Evolutionary conservation across 2,329 filamentous ascomycete genomes (phyloP), one percentile per base, ranked within the genome.

Genomic region (Penicillium sp.): DNA sequence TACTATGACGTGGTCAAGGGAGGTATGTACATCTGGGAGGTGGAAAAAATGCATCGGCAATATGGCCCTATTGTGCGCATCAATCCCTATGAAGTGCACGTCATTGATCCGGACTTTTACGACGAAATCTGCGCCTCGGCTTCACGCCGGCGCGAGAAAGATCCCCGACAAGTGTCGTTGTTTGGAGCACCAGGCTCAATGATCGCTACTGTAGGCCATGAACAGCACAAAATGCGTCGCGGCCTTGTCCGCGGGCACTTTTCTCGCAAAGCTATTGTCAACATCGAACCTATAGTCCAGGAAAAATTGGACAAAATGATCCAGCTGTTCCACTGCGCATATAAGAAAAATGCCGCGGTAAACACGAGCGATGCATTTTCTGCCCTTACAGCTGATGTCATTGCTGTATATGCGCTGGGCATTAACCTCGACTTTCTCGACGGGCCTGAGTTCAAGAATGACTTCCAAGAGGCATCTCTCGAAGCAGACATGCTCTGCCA

Each of bases 231-330:
- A 2, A 65, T 71, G 19, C 74, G 79, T 3, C 74, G 79, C 14
- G 69, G 59, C 4, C 68, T 76, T 2, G 57, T 82, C 48, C 78
- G 72, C 54, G 71, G 68, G 0, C 81, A 78, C 66, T 82, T 81
- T 61, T 79, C 78, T 2, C 72, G 69, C 35, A 66, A 67, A 11
- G 72, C 74, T 8, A 71, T 81, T 21, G 57, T 64, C 6, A 62
- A 62, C 1, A 63, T 79, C 2, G 70, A 75, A 37, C 67, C 67
- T 1, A 62, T 77, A 7, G 68, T 81, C 13, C 60, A 71, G 8
- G 59, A 67, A 1, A 74, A 52, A 9, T 49, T 70, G 1, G 24
- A 53, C 1, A 66, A 65, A 29, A 47, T 70, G 6, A 37, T 54
- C 19, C 9, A 48, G 4, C 61, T 61, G 8, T 46, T 71, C 2